phyloP scores from a whole-genome alignment of 768 basidiomycete species.

The Leucocoprinus sp. region DNA sequence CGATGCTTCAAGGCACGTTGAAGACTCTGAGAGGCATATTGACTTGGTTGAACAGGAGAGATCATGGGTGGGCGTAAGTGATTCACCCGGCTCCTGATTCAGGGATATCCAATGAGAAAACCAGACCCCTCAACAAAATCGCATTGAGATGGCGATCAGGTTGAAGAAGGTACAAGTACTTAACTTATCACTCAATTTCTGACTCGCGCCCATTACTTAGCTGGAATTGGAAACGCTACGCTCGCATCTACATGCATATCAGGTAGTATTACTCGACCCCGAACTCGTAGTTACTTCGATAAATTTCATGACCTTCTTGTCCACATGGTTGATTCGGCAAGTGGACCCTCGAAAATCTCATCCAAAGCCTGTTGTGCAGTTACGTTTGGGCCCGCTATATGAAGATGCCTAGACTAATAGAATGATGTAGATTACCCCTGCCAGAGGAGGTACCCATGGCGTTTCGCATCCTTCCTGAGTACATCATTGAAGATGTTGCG shows the following conservation, averaged over 20 bases:
- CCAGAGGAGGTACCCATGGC: slow-evolving; percentile 76
- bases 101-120: neutral
- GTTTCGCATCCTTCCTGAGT: slow-evolving; percentile 89
- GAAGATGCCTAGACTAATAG: neutral
- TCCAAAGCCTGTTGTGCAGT: slow-evolving; percentile 64
- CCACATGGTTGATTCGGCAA: slow-evolving; percentile 88
- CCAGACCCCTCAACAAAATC: slow-evolving; percentile 65
- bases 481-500: slow-evolving; percentile 87
- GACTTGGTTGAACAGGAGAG: slow-evolving; percentile 70
- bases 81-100: neutral
- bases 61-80: slow-evolving; percentile 74
- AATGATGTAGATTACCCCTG: slow-evolving; percentile 62
- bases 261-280: slow-evolving; percentile 82
- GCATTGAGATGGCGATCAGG: slow-evolving; percentile 70
- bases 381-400: slow-evolving; percentile 20
- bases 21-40: slow-evolving; percentile 69
- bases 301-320: slow-evolving; percentile 82
- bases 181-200: neutral
- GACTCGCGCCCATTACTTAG: slow-evolving; percentile 24
- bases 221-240: slow-evolving; percentile 61
- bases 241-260: slow-evolving; percentile 70
- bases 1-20: slow-evolving; percentile 64
- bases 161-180: slow-evolving; percentile 54
- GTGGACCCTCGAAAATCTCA: slow-evolving; percentile 77
- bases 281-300: slow-evolving; percentile 73